Conservation (phyloP, 192 early-diverging fungal genomes). For the Allomyces macrogynus region DNA sequence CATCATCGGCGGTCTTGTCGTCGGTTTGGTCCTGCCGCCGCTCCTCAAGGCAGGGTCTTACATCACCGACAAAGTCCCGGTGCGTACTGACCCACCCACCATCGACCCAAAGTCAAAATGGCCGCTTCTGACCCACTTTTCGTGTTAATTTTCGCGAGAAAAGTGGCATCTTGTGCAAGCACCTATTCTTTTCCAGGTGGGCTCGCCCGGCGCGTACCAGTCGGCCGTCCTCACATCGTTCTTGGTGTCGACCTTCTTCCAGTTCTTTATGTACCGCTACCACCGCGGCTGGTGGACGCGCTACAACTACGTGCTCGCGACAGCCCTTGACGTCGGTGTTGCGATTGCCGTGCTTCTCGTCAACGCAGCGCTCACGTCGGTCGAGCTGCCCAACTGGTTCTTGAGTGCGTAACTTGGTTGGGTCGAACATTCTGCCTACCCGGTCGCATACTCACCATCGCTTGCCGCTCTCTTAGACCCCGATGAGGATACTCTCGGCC, state of each 20-base stretch:
- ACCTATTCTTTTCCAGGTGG: background rate
- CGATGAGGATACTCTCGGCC: no score
- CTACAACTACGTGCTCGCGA: conserved; percentile 48
- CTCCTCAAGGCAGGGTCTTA: background rate
- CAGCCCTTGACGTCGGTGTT: conserved; percentile 35
- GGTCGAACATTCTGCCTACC: no score
- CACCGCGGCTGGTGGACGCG: conserved; percentile 31
- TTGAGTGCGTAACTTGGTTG: no score
- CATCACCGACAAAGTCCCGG: background rate
- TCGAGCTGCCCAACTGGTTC: no score
- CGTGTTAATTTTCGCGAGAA: no score
- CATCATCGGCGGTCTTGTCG: no score
- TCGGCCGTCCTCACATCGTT: conserved; percentile 13
- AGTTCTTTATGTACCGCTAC: conserved; percentile 28
- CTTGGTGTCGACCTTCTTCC: conserved; percentile 25
- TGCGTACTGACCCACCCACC: no score
- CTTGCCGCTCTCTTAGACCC: no score
- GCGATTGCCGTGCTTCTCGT: conserved; percentile 26
- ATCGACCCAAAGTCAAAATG: no score
- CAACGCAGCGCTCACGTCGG: conserved; percentile 2
- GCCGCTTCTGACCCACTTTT: no score
- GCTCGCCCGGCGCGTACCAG: background rate
- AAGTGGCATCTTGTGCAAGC: conserved; percentile 10
- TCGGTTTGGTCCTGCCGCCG: no score
- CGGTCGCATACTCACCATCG: no score